Percentiles rank a stretch among this genome's conserved stretches.
phyloP scores from a whole-genome alignment of 352 stramenopile genomes.

The Thalassiosira mediterranea region DNA sequence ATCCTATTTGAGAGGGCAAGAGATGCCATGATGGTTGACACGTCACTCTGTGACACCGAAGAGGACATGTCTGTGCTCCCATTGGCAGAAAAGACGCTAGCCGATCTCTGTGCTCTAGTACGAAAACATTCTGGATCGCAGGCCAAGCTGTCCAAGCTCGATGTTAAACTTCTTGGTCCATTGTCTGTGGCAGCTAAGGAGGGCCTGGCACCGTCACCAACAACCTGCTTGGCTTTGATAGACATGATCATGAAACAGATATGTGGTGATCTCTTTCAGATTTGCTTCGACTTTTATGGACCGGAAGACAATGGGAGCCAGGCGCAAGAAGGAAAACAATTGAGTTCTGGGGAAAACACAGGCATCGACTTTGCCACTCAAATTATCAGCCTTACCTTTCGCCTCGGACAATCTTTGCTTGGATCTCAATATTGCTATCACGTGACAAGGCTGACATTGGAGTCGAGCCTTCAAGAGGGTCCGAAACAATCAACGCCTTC shows the following conservation, averaged over 20 bases:
- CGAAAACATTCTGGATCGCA: conserved; percentile 21
- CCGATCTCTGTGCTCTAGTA: conserved; percentile 50
- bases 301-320: conserved; percentile 8
- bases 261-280: conserved; percentile 46
- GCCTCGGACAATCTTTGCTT: conserved; percentile 46
- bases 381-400: conserved; percentile 35
- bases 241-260: conserved; percentile 67
- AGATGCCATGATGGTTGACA: conserved; percentile 30
- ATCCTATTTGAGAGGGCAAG: conserved; percentile 56
- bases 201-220: conserved; percentile 54
- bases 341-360: not conserved
- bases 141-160: conserved; percentile 1
- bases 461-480: conserved; percentile 23
- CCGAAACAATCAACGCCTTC: conserved; percentile 23
- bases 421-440: conserved; percentile 43
- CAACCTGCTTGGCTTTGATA: conserved; percentile 70
- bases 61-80: conserved; percentile 20
- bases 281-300: conserved; percentile 34
- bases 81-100: conserved; percentile 41
- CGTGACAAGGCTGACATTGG: conserved; percentile 40
- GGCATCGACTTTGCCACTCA: conserved; percentile 42
- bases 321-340: not conserved
- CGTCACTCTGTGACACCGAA: conserved; percentile 3
- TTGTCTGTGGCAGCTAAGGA: conserved; percentile 48
- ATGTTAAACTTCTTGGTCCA: conserved; percentile 37